phyloP scores from a whole-genome alignment of 768 basidiomycete genomes.

The Lactarius pseudohatsudake region DNA sequence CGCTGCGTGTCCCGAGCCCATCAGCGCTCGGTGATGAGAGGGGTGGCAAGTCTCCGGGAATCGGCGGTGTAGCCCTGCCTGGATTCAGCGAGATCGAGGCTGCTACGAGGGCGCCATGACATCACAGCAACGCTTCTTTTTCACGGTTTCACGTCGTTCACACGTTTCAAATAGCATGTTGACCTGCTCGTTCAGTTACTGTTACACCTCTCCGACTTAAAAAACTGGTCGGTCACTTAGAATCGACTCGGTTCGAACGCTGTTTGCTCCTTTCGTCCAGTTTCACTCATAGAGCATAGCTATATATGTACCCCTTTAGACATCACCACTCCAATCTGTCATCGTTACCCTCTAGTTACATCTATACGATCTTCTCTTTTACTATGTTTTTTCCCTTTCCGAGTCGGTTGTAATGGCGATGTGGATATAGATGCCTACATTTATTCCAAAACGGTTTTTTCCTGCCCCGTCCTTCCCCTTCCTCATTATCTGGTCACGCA shows the following conservation, averaged over 20 bases:
- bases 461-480: background rate
- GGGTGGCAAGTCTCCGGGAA: conserved; percentile 21
- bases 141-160: background rate
- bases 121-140: conserved; percentile 3
- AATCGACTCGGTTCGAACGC: conserved; percentile 9
- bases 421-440: background rate
- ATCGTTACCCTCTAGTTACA: conserved; percentile 10
- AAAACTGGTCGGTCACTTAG: background rate
- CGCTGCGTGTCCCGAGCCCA: conserved; percentile 51
- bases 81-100: conserved; percentile 37
- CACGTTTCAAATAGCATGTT: conserved; percentile 12
- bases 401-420: conserved; percentile 16
- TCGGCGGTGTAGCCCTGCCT: conserved; percentile 33
- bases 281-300: conserved; percentile 15
- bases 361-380: background rate
- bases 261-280: background rate
- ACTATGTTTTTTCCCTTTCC: background rate
- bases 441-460: conserved; percentile 9
- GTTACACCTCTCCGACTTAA: background rate
- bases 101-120: conserved; percentile 26
- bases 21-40: conserved; percentile 29
- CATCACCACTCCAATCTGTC: conserved; percentile 15
- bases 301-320: conserved; percentile 22
- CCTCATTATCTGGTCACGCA: background rate
- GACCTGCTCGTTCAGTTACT: background rate